Evolutionary conservation across 2,329 filamentous ascomycete genomes (phyloP).

Genomic region (Rasamsonia emersonii): DNA sequence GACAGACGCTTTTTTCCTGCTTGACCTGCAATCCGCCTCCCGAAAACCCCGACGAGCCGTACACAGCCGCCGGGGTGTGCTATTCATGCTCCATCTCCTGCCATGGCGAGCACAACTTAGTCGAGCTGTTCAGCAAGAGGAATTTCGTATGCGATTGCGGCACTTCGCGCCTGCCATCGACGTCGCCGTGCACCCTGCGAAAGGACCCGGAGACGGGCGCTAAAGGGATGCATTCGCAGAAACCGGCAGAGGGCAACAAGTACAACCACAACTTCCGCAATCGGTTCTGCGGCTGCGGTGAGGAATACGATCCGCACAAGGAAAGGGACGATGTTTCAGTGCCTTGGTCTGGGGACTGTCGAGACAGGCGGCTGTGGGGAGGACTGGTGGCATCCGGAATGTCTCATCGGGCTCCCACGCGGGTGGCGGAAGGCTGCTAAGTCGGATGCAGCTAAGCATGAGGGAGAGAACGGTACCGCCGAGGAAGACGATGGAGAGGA

Average conservation of each 20-base stretch:
- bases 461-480: conserved; percentile 26
- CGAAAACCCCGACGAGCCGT: conserved; percentile 50
- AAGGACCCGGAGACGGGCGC: conserved; percentile 62
- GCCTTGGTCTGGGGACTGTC: conserved; percentile 69
- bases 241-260: conserved; percentile 60
- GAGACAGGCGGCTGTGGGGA: conserved; percentile 87
- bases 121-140: conserved; percentile 92
- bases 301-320: conserved; percentile 77
- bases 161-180: conserved; percentile 65
- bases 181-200: conserved; percentile 67
- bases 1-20: conserved; percentile 86
- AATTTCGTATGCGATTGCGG: conserved; percentile 97
- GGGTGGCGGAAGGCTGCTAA: conserved; percentile 45
- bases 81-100: conserved; percentile 96
- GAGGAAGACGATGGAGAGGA: conserved; percentile 26
- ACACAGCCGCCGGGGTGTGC: conserved; percentile 74
- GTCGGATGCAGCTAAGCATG: conserved; percentile 12
- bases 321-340: conserved; percentile 99
- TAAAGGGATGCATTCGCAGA: conserved; percentile 72
- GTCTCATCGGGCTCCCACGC: conserved; percentile 70
- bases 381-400: conserved; percentile 97
- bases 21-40: conserved; percentile 86
- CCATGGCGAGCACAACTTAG: conserved; percentile 87
- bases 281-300: conserved; percentile 79
- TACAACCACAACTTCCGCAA: conserved; percentile 98